Percentiles rank a stretch among this genome's conserved stretches.
These are phyloP conservation scores for Syzygium grande DNA, from an alignment of 345 rosid genomes.

Conservation along the genomic window DNA sequence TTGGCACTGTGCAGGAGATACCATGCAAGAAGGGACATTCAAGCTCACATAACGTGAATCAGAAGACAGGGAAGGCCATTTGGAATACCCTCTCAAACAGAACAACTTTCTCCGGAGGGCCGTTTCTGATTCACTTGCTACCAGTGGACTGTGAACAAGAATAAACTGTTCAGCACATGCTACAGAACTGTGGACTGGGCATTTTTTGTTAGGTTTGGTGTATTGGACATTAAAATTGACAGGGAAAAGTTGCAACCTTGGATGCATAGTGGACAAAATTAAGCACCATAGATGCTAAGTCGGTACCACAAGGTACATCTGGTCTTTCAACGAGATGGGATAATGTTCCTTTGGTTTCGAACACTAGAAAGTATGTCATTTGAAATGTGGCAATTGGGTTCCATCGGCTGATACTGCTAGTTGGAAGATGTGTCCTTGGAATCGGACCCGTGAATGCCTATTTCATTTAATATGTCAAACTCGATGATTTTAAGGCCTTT, in stretches of 20 bases:
- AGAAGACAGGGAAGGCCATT: background rate
- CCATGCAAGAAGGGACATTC: background rate
- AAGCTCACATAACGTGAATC: background rate
- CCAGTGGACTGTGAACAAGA: no score
- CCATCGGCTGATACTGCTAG: background rate
- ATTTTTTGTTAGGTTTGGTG: no score
- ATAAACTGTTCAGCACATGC: no score
- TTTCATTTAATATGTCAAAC: background rate
- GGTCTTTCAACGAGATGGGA: background rate
- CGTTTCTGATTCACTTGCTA: background rate
- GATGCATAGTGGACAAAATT: background rate
- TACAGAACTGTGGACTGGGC: no score
- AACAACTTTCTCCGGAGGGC: background rate
- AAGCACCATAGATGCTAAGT: background rate
- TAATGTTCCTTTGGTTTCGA: background rate
- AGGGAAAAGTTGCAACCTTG: background rate
- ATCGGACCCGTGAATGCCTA: no score
- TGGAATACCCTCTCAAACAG: background rate
- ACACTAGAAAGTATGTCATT: background rate
- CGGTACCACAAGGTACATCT: background rate
- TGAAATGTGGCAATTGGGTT: background rate
- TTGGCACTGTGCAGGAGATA: background rate
- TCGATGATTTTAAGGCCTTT: background rate
- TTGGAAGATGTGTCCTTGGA: background rate
- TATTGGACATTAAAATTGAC: background rate